phyloP scores from a whole-genome alignment of 495 filamentous ascomycete species.

The Trichoderma parareesei region DNA sequence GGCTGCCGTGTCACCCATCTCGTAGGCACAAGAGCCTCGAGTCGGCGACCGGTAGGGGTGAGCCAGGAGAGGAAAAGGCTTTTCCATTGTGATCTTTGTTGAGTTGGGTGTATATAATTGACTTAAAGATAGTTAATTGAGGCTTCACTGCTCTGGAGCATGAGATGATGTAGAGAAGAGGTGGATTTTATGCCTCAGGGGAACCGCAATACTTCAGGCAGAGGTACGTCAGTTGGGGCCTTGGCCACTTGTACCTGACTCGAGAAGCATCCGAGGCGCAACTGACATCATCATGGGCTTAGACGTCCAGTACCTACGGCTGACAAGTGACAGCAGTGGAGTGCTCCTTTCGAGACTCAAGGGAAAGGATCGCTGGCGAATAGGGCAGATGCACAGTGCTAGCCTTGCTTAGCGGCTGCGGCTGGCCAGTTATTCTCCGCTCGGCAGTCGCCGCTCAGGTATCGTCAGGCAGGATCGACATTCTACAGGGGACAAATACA shows the following conservation, averaged over 20 bases:
- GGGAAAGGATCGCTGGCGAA: not conserved
- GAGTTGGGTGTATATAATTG: not conserved
- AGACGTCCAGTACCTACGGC: not conserved
- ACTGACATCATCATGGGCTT: not conserved
- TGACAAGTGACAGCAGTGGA: not conserved
- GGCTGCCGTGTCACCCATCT: constrained; percentile 19
- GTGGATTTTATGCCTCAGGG: too few species aligned
- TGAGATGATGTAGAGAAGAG: too few species aligned
- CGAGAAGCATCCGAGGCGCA: too few species aligned
- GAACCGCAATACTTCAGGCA: too few species aligned
- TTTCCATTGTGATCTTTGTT: not conserved
- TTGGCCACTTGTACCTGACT: too few species aligned
- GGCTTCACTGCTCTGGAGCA: too few species aligned
- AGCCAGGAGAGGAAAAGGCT: constrained; percentile 24
- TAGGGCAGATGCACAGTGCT: not conserved
- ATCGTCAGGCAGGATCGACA: not conserved
- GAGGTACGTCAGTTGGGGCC: too few species aligned
- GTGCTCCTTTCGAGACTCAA: not conserved
- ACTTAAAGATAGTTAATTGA: too few species aligned
- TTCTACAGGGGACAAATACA: not conserved
- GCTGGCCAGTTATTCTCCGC: not conserved
- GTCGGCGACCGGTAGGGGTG: constrained; percentile 29
- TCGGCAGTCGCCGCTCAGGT: not conserved
- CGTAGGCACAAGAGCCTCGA: constrained; percentile 25
- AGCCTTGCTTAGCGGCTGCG: not conserved